A percentile compares a stretch with the other conserved stretches of the same genome.
Conservation (phyloP, 345 rosid genomes). For the Euphorbia pulcherrima region DNA sequence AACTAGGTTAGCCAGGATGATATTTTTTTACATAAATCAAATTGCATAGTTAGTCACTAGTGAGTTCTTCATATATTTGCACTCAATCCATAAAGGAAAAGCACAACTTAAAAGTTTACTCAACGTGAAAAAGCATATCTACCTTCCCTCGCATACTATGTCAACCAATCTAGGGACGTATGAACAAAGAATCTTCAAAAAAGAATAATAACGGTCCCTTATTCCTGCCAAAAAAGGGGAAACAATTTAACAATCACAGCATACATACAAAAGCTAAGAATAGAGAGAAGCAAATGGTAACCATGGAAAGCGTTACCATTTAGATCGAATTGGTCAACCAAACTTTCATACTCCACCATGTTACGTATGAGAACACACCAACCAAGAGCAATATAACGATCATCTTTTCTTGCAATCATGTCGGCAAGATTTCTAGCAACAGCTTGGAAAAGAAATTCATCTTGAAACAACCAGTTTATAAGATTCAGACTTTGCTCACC, state of each 20-base stretch:
- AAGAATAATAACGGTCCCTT: conserved; percentile 46
- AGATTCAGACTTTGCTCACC: conserved; percentile 52
- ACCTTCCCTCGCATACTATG: conserved; percentile 66
- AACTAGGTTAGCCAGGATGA: not conserved
- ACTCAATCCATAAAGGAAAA: conserved; percentile 1
- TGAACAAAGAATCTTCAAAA: conserved; percentile 56
- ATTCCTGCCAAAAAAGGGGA: conserved; percentile 43
- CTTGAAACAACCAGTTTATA: conserved; percentile 67
- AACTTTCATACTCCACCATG: conserved; percentile 52
- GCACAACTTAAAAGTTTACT: not conserved
- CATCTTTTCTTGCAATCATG: conserved; percentile 55
- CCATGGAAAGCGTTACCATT: conserved; percentile 38
- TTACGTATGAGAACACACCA: conserved; percentile 75
- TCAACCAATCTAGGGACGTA: conserved; percentile 43
- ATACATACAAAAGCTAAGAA: not conserved
- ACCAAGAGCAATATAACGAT: conserved; percentile 62
- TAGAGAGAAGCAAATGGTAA: not conserved
- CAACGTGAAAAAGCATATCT: conserved; percentile 16
- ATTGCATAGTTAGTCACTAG: not conserved
- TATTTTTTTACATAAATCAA: not conserved
- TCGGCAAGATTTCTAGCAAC: conserved; percentile 42
- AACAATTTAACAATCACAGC: conserved; percentile 8
- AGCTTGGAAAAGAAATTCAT: conserved; percentile 51
- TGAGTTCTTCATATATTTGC: not conserved
- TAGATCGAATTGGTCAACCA: conserved; percentile 37